phyloP scores from a whole-genome alignment of 2,329 filamentous ascomycete genomes.

The Aspergillus neoniger region DNA sequence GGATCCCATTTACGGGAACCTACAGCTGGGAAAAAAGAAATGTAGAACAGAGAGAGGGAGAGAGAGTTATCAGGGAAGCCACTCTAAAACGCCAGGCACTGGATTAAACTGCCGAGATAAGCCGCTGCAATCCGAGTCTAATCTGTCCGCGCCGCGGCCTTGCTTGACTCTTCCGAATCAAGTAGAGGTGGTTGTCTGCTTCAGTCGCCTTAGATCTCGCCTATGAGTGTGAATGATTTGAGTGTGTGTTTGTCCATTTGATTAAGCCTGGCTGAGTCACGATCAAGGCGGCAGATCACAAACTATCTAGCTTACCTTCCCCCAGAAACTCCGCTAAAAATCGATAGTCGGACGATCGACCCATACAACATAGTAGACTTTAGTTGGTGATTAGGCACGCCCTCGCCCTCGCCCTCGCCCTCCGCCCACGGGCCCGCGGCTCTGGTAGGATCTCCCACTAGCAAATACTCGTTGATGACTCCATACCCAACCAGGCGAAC shows the following conservation, averaged over 20 bases:
- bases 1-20: neutral
- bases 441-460: slow-evolving; percentile 13
- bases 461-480: neutral
- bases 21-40: neutral
- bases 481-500: neutral
- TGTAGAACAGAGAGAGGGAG: too few species aligned
- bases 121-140: neutral
- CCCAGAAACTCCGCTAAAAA: slow-evolving; percentile 8
- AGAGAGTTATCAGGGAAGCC: too few species aligned
- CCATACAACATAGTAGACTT: slow-evolving; percentile 10
- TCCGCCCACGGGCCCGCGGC: slow-evolving; percentile 11
- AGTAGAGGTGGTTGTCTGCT: neutral
- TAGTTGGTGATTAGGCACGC: too few species aligned
- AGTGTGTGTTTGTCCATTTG: neutral
- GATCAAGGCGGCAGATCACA: neutral
- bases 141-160: neutral
- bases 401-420: neutral
- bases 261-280: neutral
- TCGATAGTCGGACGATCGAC: slow-evolving; percentile 20
- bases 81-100: neutral
- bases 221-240: neutral
- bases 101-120: slow-evolving; percentile 1
- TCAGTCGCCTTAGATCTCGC: neutral
- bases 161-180: neutral
- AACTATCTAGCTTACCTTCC: neutral